Conservation (phyloP, 192 early-diverging fungal species). For the Entophlyctis luteolus region DNA sequence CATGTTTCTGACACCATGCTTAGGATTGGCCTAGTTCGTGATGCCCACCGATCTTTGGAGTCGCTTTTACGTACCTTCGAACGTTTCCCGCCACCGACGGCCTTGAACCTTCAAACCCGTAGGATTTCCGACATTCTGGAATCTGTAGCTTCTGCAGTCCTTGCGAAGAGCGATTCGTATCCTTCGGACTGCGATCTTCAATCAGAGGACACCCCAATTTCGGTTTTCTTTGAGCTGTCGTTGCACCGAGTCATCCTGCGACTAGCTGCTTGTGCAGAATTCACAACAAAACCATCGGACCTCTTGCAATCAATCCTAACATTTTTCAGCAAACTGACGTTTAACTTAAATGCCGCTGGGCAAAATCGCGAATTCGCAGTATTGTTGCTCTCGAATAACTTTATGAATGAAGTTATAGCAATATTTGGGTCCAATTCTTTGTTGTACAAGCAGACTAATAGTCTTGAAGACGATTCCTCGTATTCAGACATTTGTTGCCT, state of each 20-base stretch:
- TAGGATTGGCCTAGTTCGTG: too few relatives aligned
- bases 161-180: not conserved
- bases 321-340: constrained; percentile 57
- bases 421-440: not conserved
- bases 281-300: not conserved
- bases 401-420: constrained; percentile 65
- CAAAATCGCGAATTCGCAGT: constrained; percentile 42
- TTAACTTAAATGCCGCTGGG: too few relatives aligned
- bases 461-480: constrained; percentile 51
- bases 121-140: not conserved
- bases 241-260: not conserved
- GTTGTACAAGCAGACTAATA: not conserved
- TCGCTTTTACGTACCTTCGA: too few relatives aligned
- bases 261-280: not conserved
- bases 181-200: not conserved
- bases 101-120: too few relatives aligned
- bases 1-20: too few relatives aligned
- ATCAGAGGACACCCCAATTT: not conserved
- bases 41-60: too few relatives aligned
- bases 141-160: not conserved
- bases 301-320: constrained; percentile 29
- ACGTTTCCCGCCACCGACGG: too few relatives aligned
- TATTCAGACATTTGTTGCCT: constrained; percentile 67
- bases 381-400: constrained; percentile 68
- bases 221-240: constrained; percentile 3